Evolutionary conservation across 441 rosid genomes (phyloP).

Genomic region (Erysimum pusillum): DNA sequence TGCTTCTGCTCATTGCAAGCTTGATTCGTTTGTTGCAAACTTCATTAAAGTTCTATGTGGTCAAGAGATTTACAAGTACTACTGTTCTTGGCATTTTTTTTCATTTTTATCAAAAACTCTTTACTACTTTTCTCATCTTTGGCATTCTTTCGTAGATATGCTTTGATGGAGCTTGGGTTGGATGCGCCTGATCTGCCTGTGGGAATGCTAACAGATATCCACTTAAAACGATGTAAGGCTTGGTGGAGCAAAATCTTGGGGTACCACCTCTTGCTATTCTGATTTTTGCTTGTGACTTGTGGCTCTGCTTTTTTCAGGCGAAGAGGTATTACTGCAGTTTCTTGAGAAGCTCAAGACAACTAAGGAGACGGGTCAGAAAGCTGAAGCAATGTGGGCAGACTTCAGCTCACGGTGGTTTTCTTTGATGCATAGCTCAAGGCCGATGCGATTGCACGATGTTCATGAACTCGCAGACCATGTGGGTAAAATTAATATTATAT

Average conservation of each 20-base stretch:
- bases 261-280: neutral
- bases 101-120: too few species aligned
- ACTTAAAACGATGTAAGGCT: constrained; percentile 67
- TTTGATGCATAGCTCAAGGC: constrained; percentile 72
- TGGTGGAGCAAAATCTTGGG: neutral
- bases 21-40: constrained; percentile 73
- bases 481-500: neutral
- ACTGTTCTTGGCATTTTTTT: neutral
- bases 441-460: constrained; percentile 67
- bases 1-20: constrained; percentile 71
- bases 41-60: constrained; percentile 75
- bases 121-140: neutral
- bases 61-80: constrained; percentile 78
- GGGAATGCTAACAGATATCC: constrained; percentile 74
- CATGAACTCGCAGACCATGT: constrained; percentile 86
- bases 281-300: neutral
- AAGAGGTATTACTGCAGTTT: constrained; percentile 68
- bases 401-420: constrained; percentile 83
- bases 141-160: constrained; percentile 53
- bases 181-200: constrained; percentile 76
- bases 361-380: constrained; percentile 62
- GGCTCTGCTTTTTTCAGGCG: constrained; percentile 52
- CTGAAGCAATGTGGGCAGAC: constrained; percentile 76
- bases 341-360: constrained; percentile 59
- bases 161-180: constrained; percentile 75